phyloP scores from a whole-genome alignment of 2,329 filamentous ascomycete genomes.

The Dothideomycetidae sp. region DNA sequence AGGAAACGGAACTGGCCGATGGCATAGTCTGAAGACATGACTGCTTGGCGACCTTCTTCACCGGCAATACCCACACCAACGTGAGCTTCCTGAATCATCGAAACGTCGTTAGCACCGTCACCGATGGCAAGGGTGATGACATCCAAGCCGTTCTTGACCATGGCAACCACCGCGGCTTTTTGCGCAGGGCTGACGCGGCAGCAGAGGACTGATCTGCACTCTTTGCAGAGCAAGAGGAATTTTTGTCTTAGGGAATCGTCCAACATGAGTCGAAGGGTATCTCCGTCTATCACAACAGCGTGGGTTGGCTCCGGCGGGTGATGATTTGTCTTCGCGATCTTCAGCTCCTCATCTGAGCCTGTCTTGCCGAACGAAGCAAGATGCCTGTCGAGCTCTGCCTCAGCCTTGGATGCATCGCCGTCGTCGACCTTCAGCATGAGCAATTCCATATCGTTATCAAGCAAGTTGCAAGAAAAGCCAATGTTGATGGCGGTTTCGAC shows the following conservation, averaged over 20 bases:
- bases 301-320: conserved; percentile 77
- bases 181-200: conserved; percentile 94
- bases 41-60: conserved; percentile 80
- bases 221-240: conserved; percentile 89
- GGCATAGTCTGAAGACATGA: conserved; percentile 92
- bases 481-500: conserved; percentile 99
- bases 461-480: conserved; percentile 93
- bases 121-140: conserved; percentile 93
- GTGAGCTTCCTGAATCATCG: conserved; percentile 95
- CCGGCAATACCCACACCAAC: conserved; percentile 94
- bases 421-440: conserved; percentile 79
- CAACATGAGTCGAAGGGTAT: conserved; percentile 77
- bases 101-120: conserved; percentile 89
- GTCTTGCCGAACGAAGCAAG: conserved; percentile 61
- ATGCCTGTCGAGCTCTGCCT: conserved; percentile 59
- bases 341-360: conserved; percentile 74
- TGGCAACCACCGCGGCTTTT: conserved; percentile 88
- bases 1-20: conserved; percentile 90
- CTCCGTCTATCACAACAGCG: conserved; percentile 87
- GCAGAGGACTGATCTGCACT: conserved; percentile 91
- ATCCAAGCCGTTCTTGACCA: conserved; percentile 89
- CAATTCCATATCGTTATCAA: conserved; percentile 96
- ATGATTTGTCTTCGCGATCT: conserved; percentile 65
- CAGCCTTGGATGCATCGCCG: conserved; percentile 49
- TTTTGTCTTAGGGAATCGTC: conserved; percentile 74